Base-by-base conservation (phyloP, 352 stramenopile genomes). In the Phytophthora idaei region DNA sequence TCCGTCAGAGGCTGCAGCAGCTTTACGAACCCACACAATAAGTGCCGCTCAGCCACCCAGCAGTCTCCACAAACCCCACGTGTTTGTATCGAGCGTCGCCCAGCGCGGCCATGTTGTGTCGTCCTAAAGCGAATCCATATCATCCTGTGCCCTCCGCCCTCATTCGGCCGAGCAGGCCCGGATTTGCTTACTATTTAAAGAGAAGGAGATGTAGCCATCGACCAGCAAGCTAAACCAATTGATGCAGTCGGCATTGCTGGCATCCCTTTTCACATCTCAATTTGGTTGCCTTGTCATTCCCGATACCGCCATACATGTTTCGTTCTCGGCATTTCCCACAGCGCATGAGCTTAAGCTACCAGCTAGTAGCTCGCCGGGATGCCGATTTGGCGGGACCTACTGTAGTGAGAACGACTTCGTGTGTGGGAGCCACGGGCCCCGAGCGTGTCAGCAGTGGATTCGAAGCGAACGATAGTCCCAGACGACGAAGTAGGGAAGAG, bases 21-120 rank as follows among this genome's bases (percentile, higher is more conserved):
- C 74, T 81, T 44, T 81, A 81, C 57, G 74, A 81, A 45, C 74
- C 74, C 51, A 69, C 74, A 42, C 58, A 46, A 41, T 81, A 60
- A 78, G 32, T 54, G 44, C 34, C n/a, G 10, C 10, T 21, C 11
- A 34, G 17, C 17, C 41, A 8, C 9, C 34, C 4, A 55, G 12
- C 28, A 28, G 37, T 62, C 17, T 21, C 5, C 54, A 71, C 46
- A 71, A 64, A 59, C 56, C 36, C 25, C 53, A 31, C 44, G n/a
- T 61, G 64, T 57, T 74, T 74, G 60, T 74, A 71, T 54, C 58
- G 25, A 63, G 54, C 41, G 63, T 56, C 46, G 47, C 46, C 25
- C 42, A 21, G 41, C 32, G 42, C 45, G 39, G 32, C 61, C 37
- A 48, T 56, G 37, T 60, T 42, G 55, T 71, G 41, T 64, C 47